These are phyloP conservation scores for Globisporangium perplexum DNA, from an alignment of 352 stramenopile genomes.

Conservation along the genomic window DNA sequence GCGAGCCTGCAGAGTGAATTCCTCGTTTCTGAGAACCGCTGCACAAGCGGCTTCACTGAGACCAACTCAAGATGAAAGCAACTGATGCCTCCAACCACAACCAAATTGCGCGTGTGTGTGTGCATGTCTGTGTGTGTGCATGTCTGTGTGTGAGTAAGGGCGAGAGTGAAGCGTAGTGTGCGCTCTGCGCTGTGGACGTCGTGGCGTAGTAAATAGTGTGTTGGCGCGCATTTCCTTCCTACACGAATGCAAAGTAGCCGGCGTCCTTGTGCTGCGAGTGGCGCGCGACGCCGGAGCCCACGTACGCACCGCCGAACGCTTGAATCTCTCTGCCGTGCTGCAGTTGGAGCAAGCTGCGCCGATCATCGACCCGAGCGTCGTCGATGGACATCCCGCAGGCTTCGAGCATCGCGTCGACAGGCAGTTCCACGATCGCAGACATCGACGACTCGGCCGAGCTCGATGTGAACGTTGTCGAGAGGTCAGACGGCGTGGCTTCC, in stretches of 20 bases:
- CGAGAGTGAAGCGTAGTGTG: too few species aligned
- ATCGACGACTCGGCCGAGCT: slow-evolving; percentile 31
- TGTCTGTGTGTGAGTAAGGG: not conserved
- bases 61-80: slow-evolving; percentile 73
- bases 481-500: slow-evolving; percentile 22
- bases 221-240: not conserved
- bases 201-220: not conserved
- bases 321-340: not conserved
- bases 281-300: not conserved
- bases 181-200: too few species aligned
- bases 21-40: slow-evolving; percentile 89
- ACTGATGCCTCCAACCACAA: slow-evolving; percentile 54
- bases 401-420: slow-evolving; percentile 46
- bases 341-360: too few species aligned
- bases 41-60: slow-evolving; percentile 83
- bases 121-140: too few species aligned
- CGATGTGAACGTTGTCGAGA: slow-evolving; percentile 31
- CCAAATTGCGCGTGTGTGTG: not conserved
- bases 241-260: not conserved
- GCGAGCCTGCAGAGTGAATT: slow-evolving; percentile 74
- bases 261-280: not conserved
- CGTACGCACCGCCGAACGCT: not conserved
- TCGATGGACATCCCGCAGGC: slow-evolving; percentile 30
- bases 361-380: slow-evolving; percentile 8
- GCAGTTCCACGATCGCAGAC: slow-evolving; percentile 42